A percentile compares a stretch with the other conserved stretches of the same genome.
These are phyloP conservation scores for Phytomonas sp. DNA, from an alignment of 208 protist genomes.

Conservation along the genomic window DNA sequence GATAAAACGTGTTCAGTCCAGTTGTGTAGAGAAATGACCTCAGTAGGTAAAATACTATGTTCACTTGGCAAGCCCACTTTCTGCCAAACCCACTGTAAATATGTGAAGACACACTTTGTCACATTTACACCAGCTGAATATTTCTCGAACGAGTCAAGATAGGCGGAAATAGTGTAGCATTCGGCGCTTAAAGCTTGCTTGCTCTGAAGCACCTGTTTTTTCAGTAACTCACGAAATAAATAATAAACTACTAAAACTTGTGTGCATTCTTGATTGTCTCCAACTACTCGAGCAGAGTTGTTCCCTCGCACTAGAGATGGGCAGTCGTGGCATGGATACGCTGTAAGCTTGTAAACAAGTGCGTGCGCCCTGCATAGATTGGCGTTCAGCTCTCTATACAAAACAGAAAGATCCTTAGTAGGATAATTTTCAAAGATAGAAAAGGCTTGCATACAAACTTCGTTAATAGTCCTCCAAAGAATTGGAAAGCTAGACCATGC, in stretches of 20 bases:
- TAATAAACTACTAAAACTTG: conserved; percentile 81
- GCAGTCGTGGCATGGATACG: conserved; percentile 52
- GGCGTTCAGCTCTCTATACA: conserved; percentile 34
- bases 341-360: conserved; percentile 44
- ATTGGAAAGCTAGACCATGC: conserved; percentile 17
- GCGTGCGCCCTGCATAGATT: conserved; percentile 35
- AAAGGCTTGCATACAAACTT: conserved; percentile 22
- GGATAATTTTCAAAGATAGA: conserved; percentile 23
- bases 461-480: conserved; percentile 27
- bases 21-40: conserved; percentile 47
- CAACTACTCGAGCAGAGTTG: conserved; percentile 35
- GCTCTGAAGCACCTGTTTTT: conserved; percentile 32
- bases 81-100: conserved; percentile 78
- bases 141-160: conserved; percentile 54
- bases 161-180: conserved; percentile 28
- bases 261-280: conserved; percentile 47
- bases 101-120: conserved; percentile 64
- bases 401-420: conserved; percentile 18
- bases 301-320: conserved; percentile 53
- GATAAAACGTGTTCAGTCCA: conserved; percentile 45
- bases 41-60: conserved; percentile 63
- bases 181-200: conserved; percentile 24
- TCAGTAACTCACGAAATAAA: conserved; percentile 62
- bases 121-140: conserved; percentile 60
- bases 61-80: conserved; percentile 59